Base-by-base conservation (phyloP, 2,329 filamentous ascomycete genomes). In the Cercospora sp. region DNA sequence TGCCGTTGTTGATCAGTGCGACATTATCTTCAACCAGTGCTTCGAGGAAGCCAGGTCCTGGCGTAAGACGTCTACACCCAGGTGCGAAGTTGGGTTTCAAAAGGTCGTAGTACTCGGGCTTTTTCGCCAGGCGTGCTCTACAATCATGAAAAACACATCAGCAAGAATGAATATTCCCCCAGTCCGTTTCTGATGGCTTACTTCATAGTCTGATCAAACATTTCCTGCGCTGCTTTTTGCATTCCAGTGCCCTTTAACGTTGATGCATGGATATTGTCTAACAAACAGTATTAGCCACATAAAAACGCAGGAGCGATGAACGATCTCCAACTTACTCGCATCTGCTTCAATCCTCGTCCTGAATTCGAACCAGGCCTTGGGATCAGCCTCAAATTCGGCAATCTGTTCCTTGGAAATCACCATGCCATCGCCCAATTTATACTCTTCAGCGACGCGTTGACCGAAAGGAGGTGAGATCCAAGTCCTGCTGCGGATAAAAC, bases 401-500 rank as follows among this genome's bases (percentile, higher is more conserved):
- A 88, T 83, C 77, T 88, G 86, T 40, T 82, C 82, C 0, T 80
- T 76, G 0, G 84, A 84, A 75, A 88, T 88, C 71, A 88, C 85
- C 5, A 84, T 75, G 69, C 83, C 80, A 82, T 81, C 66, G 26
- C 77, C 73, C 65, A 82, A 77, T 2, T 77, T 77, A 23, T 81
- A 74, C 51, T 75, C 73, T 57, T 78, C 73, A 59, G 73, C 71
- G 20, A 73, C 71, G 3, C 64, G 66, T 36, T 78, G 76, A 5
- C 68, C 83, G 80, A 65, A 88, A 85, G 1, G 88, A 81, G 58
- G 84, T 83, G 1, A 86, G 78, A 91, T 87, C 89, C 89, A 92
- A 0, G 89, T 91, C 28, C 82, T 84, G 70, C 85, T 88, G 9
- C 89, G 82, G 0, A 85, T 87, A 71, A 90, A 91, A 77, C 90